Evolutionary conservation across 345 rosid genomes (phyloP).

Genomic region (Odontarrhena argentea): DNA sequence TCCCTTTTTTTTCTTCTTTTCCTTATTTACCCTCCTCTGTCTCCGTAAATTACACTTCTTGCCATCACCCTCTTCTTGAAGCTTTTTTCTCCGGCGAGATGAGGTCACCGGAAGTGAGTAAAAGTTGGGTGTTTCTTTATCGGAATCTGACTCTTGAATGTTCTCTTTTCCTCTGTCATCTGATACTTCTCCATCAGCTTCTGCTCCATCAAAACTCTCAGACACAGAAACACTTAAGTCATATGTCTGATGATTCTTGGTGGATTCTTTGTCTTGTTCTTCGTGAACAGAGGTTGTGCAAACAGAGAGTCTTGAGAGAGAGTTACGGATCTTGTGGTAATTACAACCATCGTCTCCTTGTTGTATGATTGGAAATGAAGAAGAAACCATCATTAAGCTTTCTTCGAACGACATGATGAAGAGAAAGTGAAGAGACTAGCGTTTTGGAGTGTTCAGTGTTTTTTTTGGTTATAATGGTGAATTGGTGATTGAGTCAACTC

Average conservation of each 20-base stretch:
- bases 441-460: conserved; percentile 30
- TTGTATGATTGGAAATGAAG: conserved; percentile 43
- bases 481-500: conserved; percentile 33
- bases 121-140: conserved; percentile 47
- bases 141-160: conserved; percentile 60
- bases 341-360: conserved; percentile 48
- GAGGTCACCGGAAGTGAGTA: conserved; percentile 71
- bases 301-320: conserved; percentile 73
- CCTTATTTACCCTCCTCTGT: conserved; percentile 27
- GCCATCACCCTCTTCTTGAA: no score
- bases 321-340: conserved; percentile 41
- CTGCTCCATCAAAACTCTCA: conserved; percentile 65
- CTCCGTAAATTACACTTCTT: conserved; percentile 26
- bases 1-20: conserved; percentile 30
- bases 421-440: conserved; percentile 29
- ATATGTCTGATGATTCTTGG: conserved; percentile 24
- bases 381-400: conserved; percentile 39
- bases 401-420: conserved; percentile 56
- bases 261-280: conserved; percentile 41
- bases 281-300: conserved; percentile 67
- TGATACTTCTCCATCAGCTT: conserved; percentile 77
- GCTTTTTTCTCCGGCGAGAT: conserved; percentile 46
- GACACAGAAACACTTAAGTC: conserved; percentile 45
- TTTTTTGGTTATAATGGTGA: conserved; percentile 5
- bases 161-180: conserved; percentile 44